Percentiles rank a stretch among this genome's conserved stretches.
phyloP scores from a whole-genome alignment of 164 flowering plant species.

The Houttuynia cordata region DNA sequence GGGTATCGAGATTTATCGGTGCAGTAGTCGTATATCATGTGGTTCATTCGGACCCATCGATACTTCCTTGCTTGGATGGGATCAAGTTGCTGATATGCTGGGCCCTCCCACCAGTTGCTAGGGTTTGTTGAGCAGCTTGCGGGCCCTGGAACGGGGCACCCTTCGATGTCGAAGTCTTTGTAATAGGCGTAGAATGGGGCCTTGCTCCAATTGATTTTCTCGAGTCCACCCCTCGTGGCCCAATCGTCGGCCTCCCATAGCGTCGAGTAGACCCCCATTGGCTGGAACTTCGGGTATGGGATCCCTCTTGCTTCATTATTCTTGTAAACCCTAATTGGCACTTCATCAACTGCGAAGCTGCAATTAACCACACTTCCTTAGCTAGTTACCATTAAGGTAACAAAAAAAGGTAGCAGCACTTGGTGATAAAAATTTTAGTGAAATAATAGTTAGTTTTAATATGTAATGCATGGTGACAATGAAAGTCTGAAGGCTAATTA shows the following conservation, averaged over 20 bases:
- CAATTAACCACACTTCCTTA: background rate
- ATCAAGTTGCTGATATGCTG: constrained; percentile 38
- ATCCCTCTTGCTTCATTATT: constrained; percentile 64
- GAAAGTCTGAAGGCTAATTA: too few species aligned
- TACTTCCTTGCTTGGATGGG: constrained; percentile 42
- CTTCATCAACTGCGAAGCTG: constrained; percentile 69
- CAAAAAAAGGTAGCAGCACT: background rate
- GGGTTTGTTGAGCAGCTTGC: constrained; percentile 47
- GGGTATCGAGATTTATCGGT: constrained; percentile 60
- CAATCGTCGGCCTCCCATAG: constrained; percentile 97
- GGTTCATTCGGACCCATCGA: constrained; percentile 73
- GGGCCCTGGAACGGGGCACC: constrained; percentile 70
- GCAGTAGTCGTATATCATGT: constrained; percentile 89
- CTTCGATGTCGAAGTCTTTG: constrained; percentile 90
- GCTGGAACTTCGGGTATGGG: constrained; percentile 63
- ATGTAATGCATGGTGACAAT: too few species aligned
- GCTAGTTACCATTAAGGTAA: background rate
- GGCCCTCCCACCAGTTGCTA: constrained; percentile 76
- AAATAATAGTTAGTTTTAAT: too few species aligned
- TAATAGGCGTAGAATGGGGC: constrained; percentile 87
- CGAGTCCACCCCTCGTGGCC: constrained; percentile 94
- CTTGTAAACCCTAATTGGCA: constrained; percentile 82
- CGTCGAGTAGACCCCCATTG: constrained; percentile 85
- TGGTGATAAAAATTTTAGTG: too few species aligned
- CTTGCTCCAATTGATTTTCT: constrained; percentile 86